Conservation (phyloP, 139 green algal species). For the Zygnema cylindricum region DNA sequence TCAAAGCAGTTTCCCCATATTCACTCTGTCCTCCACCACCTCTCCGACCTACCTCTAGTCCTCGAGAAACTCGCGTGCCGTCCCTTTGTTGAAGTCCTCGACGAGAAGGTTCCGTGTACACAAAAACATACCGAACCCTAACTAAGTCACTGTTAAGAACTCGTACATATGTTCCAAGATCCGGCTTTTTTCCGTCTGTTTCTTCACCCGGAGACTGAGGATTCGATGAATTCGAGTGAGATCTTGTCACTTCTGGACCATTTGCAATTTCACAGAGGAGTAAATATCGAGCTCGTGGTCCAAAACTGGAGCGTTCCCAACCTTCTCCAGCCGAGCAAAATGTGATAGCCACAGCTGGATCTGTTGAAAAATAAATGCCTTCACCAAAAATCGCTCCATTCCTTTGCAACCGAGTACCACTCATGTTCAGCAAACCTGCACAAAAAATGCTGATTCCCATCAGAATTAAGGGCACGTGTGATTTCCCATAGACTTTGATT, state of each 20-base stretch:
- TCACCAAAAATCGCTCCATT: constrained; percentile 51
- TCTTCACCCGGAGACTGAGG: neutral
- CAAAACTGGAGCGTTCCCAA: constrained; percentile 39
- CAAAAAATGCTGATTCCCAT: neutral
- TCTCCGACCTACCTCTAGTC: constrained; percentile 5
- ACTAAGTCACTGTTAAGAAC: constrained; percentile 36
- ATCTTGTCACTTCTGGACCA: neutral
- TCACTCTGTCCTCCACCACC: neutral
- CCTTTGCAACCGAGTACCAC: constrained; percentile 31
- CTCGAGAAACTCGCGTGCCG: neutral
- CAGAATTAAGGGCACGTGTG: no score
- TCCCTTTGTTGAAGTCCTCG: neutral
- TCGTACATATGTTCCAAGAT: constrained; percentile 39
- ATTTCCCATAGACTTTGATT: no score
- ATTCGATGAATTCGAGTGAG: neutral
- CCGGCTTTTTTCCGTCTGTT: neutral
- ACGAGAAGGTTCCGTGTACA: constrained; percentile 44
- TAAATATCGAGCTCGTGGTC: constrained; percentile 9
- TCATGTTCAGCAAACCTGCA: constrained; percentile 57
- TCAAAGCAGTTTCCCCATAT: neutral
- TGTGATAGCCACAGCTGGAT: constrained; percentile 41
- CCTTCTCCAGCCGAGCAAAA: constrained; percentile 40
- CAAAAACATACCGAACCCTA: constrained; percentile 28
- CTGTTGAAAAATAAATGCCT: constrained; percentile 50
- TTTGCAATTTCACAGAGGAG: constrained; percentile 42